These are phyloP conservation scores for Aspergillus quadricinctus DNA, from an alignment of 2,329 filamentous ascomycete genomes.

Conservation along the genomic window DNA sequence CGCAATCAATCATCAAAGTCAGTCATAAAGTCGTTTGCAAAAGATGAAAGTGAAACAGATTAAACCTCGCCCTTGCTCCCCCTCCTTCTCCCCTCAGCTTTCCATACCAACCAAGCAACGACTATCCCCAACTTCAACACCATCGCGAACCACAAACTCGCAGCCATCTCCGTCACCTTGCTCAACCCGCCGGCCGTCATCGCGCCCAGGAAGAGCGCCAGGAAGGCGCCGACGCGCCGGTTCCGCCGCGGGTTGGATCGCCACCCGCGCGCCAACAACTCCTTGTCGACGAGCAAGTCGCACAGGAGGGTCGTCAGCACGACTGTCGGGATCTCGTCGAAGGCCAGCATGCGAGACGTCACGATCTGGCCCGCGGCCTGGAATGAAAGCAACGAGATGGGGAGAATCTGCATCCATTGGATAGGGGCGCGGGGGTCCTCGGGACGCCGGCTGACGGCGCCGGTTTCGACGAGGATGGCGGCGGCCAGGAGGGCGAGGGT, in stretches of 20 bases:
- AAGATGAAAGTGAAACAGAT: background rate
- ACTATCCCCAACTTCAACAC: constrained; percentile 33
- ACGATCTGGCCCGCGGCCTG: constrained; percentile 40
- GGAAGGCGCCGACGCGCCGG: constrained; percentile 32
- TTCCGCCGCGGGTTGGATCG: constrained; percentile 30
- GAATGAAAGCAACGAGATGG: constrained; percentile 38
- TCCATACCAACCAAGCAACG: constrained; percentile 36
- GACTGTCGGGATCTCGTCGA: constrained; percentile 40
- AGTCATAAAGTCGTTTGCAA: background rate
- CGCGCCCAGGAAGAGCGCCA: constrained; percentile 38
- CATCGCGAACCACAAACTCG: constrained; percentile 39
- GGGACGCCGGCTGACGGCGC: constrained; percentile 27
- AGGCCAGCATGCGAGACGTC: constrained; percentile 32
- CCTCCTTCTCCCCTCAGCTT: constrained; percentile 8
- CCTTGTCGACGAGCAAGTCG: constrained; percentile 36
- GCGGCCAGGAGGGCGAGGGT: constrained; percentile 31
- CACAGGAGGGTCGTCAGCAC: constrained; percentile 39
- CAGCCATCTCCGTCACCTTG: constrained; percentile 31
- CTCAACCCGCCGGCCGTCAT: constrained; percentile 39
- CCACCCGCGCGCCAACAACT: constrained; percentile 20
- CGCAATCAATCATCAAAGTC: background rate
- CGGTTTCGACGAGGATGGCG: constrained; percentile 31
- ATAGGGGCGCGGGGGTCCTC: constrained; percentile 28
- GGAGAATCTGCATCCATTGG: constrained; percentile 34
- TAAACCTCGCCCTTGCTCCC: constrained; percentile 5